Conservation (phyloP, 2,329 filamentous ascomycete species). For the Phaeosphaeria sp. region DNA sequence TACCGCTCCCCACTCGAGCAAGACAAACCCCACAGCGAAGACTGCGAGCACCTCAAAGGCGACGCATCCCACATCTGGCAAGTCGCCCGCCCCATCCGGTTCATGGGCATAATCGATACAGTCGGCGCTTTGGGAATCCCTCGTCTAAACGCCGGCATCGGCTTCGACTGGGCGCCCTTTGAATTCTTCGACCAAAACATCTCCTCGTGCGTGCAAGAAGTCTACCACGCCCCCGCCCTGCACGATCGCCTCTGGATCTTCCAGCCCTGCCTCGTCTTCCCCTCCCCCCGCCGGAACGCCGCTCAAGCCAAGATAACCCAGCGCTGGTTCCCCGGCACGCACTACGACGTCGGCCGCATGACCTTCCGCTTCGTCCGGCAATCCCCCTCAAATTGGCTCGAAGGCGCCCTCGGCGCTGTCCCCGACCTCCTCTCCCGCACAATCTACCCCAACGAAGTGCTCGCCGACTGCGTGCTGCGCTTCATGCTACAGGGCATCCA, state of each 20-base stretch:
- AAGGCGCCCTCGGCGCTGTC: slow-evolving; percentile 32
- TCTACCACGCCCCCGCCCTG: slow-evolving; percentile 41
- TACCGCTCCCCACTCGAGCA: slow-evolving; percentile 37
- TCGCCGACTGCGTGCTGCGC: slow-evolving; percentile 38
- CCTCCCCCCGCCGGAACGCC: slow-evolving; percentile 8
- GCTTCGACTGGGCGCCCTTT: slow-evolving; percentile 45
- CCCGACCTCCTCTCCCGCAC: slow-evolving; percentile 36
- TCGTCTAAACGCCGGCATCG: slow-evolving; percentile 42
- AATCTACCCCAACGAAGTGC: slow-evolving; percentile 42
- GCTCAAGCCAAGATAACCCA: slow-evolving; percentile 30
- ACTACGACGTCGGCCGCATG: slow-evolving; percentile 47
- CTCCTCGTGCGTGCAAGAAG: slow-evolving; percentile 39
- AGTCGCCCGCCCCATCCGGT: slow-evolving; percentile 38
- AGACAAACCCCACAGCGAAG: slow-evolving; percentile 35
- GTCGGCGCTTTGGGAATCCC: slow-evolving; percentile 45
- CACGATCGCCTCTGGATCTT: slow-evolving; percentile 47
- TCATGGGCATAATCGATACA: slow-evolving; percentile 45
- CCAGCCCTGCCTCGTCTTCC: slow-evolving; percentile 39
- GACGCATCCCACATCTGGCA: slow-evolving; percentile 34
- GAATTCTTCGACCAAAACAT: slow-evolving; percentile 47
- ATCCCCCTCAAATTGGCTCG: slow-evolving; percentile 35
- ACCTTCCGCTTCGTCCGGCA: slow-evolving; percentile 43
- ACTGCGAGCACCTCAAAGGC: slow-evolving; percentile 24
- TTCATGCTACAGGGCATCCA: slow-evolving; percentile 39
- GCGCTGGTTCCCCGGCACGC: slow-evolving; percentile 47